These are phyloP conservation scores for Apiotrichum akiyoshidainum DNA, from an alignment of 1,284 basidiomycete genomes.

Conservation along the genomic window DNA sequence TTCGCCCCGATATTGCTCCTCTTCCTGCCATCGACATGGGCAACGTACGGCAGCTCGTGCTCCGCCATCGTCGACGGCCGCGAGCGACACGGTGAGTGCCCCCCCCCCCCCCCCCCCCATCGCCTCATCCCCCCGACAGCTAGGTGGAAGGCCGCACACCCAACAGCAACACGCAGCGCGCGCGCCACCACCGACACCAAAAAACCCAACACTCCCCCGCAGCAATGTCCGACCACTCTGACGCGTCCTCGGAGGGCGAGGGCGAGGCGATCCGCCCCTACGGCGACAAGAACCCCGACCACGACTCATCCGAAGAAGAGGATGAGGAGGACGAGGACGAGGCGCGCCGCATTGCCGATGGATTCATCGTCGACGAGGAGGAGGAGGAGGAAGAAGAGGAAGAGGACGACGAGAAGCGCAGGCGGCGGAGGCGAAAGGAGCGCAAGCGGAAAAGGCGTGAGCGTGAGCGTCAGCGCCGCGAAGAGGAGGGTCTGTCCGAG, in stretches of 20 bases:
- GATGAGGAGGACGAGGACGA: conserved; percentile 51
- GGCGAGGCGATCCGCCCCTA: conserved; percentile 50
- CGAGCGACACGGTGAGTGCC: no score
- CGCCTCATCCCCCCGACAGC: no score
- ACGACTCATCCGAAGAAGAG: conserved; percentile 51
- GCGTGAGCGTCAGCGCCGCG: conserved; percentile 24
- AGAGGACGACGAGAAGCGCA: conserved; percentile 29
- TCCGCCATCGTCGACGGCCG: no score
- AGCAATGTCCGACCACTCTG: conserved; percentile 38
- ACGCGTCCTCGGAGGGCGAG: conserved; percentile 47
- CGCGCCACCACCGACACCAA: not conserved
- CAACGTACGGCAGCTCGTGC: no score
- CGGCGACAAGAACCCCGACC: conserved; percentile 36
- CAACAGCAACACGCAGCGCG: no score
- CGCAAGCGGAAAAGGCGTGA: conserved; percentile 38
- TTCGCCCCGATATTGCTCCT: no score
- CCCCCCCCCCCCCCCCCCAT: no score
- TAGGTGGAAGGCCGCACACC: no score
- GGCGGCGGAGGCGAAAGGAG: conserved; percentile 35
- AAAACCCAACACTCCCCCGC: not conserved
- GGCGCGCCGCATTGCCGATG: conserved; percentile 45
- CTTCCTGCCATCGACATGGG: no score
- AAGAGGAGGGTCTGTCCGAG: conserved; percentile 25
- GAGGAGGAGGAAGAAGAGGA: conserved; percentile 47
- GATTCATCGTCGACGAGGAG: conserved; percentile 51